Evolutionary conservation across 768 basidiomycete species (phyloP).

Genomic region (Piloderma croceum): DNA sequence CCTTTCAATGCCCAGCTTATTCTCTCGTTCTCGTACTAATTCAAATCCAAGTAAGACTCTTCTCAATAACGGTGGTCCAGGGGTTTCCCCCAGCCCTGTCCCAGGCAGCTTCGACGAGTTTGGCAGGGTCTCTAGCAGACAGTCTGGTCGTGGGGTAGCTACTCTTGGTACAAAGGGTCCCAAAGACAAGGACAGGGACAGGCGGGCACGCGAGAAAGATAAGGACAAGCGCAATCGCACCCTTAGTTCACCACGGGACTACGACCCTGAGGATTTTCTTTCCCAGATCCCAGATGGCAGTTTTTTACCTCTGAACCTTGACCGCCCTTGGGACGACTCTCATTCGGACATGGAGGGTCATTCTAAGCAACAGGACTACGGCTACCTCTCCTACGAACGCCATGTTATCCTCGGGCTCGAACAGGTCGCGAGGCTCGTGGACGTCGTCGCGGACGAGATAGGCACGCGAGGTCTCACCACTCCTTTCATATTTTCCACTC

Average conservation of each 20-base stretch:
- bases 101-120: constrained; percentile 52
- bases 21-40: constrained; percentile 62
- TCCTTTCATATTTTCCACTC: constrained; percentile 86
- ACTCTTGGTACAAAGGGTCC: constrained; percentile 31
- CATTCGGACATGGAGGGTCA: constrained; percentile 36
- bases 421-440: constrained; percentile 66
- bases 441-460: constrained; percentile 64
- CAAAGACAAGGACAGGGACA: constrained; percentile 45
- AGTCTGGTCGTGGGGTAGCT: constrained; percentile 30
- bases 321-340: constrained; percentile 37
- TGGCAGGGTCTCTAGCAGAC: constrained; percentile 49
- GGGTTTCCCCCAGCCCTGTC: constrained; percentile 8
- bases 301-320: constrained; percentile 49
- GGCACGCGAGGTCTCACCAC: constrained; percentile 72
- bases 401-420: constrained; percentile 75
- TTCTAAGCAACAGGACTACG: constrained; percentile 49
- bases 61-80: constrained; percentile 7
- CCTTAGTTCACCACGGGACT: constrained; percentile 32
- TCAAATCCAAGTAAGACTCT: constrained; percentile 48
- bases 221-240: constrained; percentile 36
- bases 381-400: constrained; percentile 66
- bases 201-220: constrained; percentile 38
- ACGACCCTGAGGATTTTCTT: constrained; percentile 30
- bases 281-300: constrained; percentile 44
- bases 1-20: constrained; percentile 63